Evolutionary conservation across 139 green algal genomes (phyloP).

Genomic region (Astrephomene gubernaculifera): DNA sequence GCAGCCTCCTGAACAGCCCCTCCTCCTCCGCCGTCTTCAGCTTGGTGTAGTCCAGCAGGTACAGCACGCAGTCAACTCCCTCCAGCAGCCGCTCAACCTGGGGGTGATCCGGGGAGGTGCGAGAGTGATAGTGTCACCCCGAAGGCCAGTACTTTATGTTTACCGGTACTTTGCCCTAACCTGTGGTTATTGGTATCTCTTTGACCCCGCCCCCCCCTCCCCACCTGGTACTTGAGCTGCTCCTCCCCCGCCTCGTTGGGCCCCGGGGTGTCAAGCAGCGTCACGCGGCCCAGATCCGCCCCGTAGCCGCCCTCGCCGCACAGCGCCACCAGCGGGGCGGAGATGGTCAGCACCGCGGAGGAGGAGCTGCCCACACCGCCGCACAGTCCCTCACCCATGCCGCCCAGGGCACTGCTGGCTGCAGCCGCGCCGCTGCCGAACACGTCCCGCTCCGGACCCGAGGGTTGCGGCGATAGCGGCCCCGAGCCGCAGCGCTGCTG

Average conservation of each 20-base stretch:
- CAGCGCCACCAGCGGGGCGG: conserved; percentile 59
- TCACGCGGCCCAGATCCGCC: conserved; percentile 29
- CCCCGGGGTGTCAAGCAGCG: conserved; percentile 79
- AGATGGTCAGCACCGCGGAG: conserved; percentile 53
- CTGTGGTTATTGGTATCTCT: not conserved
- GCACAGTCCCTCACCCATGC: too few relatives aligned
- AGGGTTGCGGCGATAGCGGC: not conserved
- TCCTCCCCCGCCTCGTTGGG: conserved; percentile 84
- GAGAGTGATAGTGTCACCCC: too few relatives aligned
- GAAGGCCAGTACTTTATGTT: too few relatives aligned
- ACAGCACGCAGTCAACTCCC: conserved; percentile 73
- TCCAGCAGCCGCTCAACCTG: conserved; percentile 84
- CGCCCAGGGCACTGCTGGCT: not conserved
- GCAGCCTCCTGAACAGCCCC: conserved; percentile 67
- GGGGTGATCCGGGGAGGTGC: too few relatives aligned
- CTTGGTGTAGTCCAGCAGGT: conserved; percentile 88
- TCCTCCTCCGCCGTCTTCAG: conserved; percentile 84
- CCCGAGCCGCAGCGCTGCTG: too few relatives aligned
- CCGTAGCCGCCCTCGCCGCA: not conserved
- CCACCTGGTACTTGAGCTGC: conserved; percentile 68
- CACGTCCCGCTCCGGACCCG: too few relatives aligned
- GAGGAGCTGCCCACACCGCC: not conserved
- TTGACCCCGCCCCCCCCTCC: too few relatives aligned
- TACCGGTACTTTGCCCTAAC: not conserved
- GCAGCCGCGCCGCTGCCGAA: not conserved